Conservation (phyloP, 306 rosid species). For the Prunus mira region DNA sequence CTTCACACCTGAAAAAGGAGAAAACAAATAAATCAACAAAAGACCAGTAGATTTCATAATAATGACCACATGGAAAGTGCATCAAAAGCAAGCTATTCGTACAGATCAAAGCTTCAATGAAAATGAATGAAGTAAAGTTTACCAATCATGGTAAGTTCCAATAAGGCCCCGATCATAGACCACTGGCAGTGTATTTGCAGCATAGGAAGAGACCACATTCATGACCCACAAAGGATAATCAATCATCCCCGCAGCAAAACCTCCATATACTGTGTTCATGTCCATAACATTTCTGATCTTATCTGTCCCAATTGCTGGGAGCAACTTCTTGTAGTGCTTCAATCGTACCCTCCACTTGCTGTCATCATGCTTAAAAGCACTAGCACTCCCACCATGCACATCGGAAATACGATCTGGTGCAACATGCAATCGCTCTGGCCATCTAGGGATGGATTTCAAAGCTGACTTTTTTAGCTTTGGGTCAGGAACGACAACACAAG, state of each 20-base stretch:
- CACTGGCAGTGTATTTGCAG: slow-evolving; percentile 73
- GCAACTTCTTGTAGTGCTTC: slow-evolving; percentile 82
- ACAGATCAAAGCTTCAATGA: background rate
- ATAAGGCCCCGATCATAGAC: slow-evolving; percentile 90
- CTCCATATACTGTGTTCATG: slow-evolving; percentile 88
- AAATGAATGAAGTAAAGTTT: slow-evolving; percentile 13
- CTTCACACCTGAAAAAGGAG: slow-evolving; percentile 78
- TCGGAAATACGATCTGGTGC: slow-evolving; percentile 64
- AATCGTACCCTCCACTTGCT: slow-evolving; percentile 78
- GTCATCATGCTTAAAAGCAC: slow-evolving; percentile 68
- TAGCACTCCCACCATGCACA: slow-evolving; percentile 56
- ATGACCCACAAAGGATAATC: slow-evolving; percentile 94
- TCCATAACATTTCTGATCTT: slow-evolving; percentile 95
- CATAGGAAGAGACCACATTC: slow-evolving; percentile 94
- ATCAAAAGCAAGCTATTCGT: background rate
- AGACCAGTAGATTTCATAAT: background rate
- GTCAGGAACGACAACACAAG: slow-evolving; percentile 72
- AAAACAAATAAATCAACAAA: slow-evolving; percentile 26
- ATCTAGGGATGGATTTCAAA: slow-evolving; percentile 53
- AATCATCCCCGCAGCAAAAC: slow-evolving; percentile 75
- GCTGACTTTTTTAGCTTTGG: slow-evolving; percentile 57
- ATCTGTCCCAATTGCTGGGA: slow-evolving; percentile 72
- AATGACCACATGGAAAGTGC: background rate
- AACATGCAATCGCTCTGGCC: slow-evolving; percentile 73
- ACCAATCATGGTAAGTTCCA: slow-evolving; percentile 96